These are phyloP conservation scores for Phanerochaete carnosa DNA, from an alignment of 768 basidiomycete genomes.

Conservation along the genomic window DNA sequence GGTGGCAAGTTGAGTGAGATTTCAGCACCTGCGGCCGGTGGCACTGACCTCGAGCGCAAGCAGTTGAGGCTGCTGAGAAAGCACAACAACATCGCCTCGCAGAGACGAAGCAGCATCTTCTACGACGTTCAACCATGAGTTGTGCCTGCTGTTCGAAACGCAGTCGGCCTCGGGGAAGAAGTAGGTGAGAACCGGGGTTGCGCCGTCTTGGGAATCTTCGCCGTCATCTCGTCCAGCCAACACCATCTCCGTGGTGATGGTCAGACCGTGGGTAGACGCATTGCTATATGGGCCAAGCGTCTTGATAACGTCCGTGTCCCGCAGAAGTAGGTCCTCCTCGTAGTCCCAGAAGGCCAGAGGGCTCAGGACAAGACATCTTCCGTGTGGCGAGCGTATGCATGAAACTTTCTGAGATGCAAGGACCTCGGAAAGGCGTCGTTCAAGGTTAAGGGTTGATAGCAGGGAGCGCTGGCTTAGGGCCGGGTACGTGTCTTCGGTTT, in stretches of 20 bases:
- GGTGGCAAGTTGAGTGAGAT: constrained; percentile 3
- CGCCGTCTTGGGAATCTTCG: constrained; percentile 57
- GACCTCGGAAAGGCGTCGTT: constrained; percentile 49
- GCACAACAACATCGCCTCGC: constrained; percentile 32
- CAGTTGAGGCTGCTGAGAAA: constrained; percentile 40
- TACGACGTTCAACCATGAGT: constrained; percentile 59
- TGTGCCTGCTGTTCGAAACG: constrained; percentile 56
- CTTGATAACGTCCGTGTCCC: constrained; percentile 55
- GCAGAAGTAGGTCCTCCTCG: constrained; percentile 48
- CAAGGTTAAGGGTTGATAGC: constrained; percentile 60
- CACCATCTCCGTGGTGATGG: constrained; percentile 71
- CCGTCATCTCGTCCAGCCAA: constrained; percentile 63
- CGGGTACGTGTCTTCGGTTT: constrained; percentile 25
- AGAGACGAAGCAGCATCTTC: constrained; percentile 35
- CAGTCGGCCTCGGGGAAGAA: constrained; percentile 79
- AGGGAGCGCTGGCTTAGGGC: constrained; percentile 60
- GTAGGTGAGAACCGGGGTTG: constrained; percentile 76
- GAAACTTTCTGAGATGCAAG: constrained; percentile 38
- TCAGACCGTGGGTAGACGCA: constrained; percentile 57
- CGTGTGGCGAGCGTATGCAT: constrained; percentile 53
- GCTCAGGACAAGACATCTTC: constrained; percentile 66
- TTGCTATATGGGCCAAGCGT: constrained; percentile 54
- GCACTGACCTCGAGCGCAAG: constrained; percentile 42
- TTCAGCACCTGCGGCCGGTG: constrained; percentile 18
- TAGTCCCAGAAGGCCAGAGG: constrained; percentile 76